phyloP scores from a whole-genome alignment of 2,329 filamentous ascomycete genomes.

The Leptographium procerum region DNA sequence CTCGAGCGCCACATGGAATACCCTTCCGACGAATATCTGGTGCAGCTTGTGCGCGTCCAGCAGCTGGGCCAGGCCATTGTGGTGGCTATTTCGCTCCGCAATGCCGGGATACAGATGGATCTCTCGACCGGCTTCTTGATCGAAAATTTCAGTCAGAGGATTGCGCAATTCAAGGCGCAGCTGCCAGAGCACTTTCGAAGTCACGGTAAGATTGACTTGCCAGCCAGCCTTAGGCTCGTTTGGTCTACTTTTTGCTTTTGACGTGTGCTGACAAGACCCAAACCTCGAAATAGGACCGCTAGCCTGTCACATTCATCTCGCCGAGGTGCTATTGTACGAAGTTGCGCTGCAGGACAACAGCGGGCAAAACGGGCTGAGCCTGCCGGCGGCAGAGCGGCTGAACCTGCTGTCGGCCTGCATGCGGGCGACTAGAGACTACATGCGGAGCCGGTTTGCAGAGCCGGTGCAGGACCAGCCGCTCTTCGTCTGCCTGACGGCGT shows the following conservation, averaged over 20 bases:
- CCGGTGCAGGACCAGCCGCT: constrained; percentile 21
- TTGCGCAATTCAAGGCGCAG: constrained; percentile 19
- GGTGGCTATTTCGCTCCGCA: constrained; percentile 24
- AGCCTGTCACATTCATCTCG: constrained; percentile 27
- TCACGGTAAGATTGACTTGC: constrained; percentile 1
- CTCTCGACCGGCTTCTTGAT: constrained; percentile 30
- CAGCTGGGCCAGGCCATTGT: constrained; percentile 36
- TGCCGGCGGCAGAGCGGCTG: constrained; percentile 28
- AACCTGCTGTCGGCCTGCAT: constrained; percentile 35
- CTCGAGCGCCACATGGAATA: constrained; percentile 31
- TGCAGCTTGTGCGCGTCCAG: constrained; percentile 35
- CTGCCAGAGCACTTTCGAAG: constrained; percentile 1
- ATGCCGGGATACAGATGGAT: constrained; percentile 17
- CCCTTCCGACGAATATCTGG: constrained; percentile 31
- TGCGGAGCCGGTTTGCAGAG: constrained; percentile 19
- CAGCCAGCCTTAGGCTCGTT: too few relatives aligned
- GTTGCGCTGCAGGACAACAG: constrained; percentile 30
- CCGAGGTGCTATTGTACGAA: constrained; percentile 36
- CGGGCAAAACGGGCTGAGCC: constrained; percentile 14
- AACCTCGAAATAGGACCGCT: not conserved
- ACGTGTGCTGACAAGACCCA: not conserved
- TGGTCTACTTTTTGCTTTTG: not conserved
- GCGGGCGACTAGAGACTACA: constrained; percentile 27
- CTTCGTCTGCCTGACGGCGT: constrained; percentile 31
- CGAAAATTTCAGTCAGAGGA: constrained; percentile 30